Evolutionary conservation across 768 basidiomycete genomes (phyloP).

Genomic region (Suillus subalutaceus): DNA sequence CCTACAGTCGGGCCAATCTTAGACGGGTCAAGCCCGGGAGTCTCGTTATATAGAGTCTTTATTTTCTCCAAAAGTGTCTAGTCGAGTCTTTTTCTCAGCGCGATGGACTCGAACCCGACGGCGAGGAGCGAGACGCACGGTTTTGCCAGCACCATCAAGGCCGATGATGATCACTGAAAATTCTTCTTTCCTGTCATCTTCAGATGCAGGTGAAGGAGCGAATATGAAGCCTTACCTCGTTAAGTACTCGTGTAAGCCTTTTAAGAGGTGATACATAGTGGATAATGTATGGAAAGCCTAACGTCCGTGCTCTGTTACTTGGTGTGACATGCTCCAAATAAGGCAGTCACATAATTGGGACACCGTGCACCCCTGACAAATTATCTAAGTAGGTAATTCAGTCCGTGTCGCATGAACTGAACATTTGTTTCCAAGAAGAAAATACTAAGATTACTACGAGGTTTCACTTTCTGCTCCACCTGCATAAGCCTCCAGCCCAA

Average conservation of each 20-base stretch:
- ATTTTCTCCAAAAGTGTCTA: slow-evolving; percentile 92
- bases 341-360: slow-evolving; percentile 2
- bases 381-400: no score
- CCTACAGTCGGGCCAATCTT: slow-evolving; percentile 97
- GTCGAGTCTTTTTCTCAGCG: not conserved
- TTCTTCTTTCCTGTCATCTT: slow-evolving; percentile 70
- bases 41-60: slow-evolving; percentile 88
- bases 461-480: not conserved
- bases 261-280: slow-evolving; percentile 91
- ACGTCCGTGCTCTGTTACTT: not conserved
- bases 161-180: slow-evolving; percentile 96
- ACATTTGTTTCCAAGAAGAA: not conserved
- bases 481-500: slow-evolving; percentile 5
- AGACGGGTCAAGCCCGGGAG: slow-evolving; percentile 84
- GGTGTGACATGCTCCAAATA: not conserved
- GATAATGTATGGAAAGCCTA: slow-evolving; percentile 45
- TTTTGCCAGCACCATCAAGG: slow-evolving; percentile 91
- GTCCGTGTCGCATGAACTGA: no score
- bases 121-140: slow-evolving; percentile 45
- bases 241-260: slow-evolving; percentile 87
- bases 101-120: not conserved
- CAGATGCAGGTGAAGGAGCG: not conserved
- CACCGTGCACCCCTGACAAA: not conserved
- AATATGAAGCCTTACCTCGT: slow-evolving; percentile 57
- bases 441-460: not conserved